phyloP scores from a whole-genome alignment of 2,329 filamentous ascomycete genomes.

The Aspergillus aculeatus region DNA sequence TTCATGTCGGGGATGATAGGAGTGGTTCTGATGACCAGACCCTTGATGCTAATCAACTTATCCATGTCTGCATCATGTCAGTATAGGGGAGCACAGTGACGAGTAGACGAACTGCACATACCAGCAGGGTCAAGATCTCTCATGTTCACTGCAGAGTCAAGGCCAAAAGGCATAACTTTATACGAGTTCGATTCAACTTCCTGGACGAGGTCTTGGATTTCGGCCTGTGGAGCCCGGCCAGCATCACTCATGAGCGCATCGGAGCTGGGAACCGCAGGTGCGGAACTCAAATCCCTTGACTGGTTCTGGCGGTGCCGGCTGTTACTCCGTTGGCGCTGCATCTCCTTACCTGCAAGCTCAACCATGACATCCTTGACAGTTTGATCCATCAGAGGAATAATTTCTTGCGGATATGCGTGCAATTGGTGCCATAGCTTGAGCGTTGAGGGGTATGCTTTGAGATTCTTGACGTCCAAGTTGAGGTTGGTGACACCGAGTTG shows the following conservation, averaged over 20 bases:
- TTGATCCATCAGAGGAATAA: slow-evolving; percentile 95
- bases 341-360: slow-evolving; percentile 79
- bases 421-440: slow-evolving; percentile 94
- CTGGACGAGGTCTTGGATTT: slow-evolving; percentile 68
- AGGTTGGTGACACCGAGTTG: slow-evolving; percentile 78
- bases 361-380: slow-evolving; percentile 90
- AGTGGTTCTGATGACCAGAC: slow-evolving; percentile 90
- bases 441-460: slow-evolving; percentile 90
- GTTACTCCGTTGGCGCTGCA: slow-evolving; percentile 64
- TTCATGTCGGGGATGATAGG: slow-evolving; percentile 99
- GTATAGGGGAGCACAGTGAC: slow-evolving; percentile 1
- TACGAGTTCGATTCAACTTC: slow-evolving; percentile 79
- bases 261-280: slow-evolving; percentile 76
- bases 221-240: slow-evolving; percentile 29
- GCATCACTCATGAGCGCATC: slow-evolving; percentile 58
- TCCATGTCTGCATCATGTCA: slow-evolving; percentile 70
- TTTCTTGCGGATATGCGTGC: slow-evolving; percentile 91
- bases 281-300: slow-evolving; percentile 63
- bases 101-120: slow-evolving; percentile 34
- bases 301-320: slow-evolving; percentile 49
- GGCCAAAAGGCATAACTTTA: slow-evolving; percentile 82
- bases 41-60: slow-evolving; percentile 91
- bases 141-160: slow-evolving; percentile 85
- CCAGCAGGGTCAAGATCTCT: slow-evolving; percentile 88
- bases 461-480: slow-evolving; percentile 83